Evolutionary conservation across 2,329 filamentous ascomycete species (phyloP).

Genomic region (Emergomyces orientalis): DNA sequence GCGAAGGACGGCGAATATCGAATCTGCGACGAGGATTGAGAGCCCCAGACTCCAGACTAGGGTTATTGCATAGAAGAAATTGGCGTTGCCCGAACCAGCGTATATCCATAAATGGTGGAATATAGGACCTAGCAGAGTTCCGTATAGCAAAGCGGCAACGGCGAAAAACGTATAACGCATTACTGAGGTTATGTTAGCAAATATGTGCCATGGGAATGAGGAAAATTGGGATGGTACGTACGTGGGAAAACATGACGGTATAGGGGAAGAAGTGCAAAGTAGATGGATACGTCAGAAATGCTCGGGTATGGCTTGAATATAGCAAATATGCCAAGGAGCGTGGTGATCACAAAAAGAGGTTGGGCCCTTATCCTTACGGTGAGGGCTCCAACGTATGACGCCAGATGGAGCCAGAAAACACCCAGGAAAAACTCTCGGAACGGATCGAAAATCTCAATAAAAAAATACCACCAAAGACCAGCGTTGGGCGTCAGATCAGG

Average conservation of each 20-base stretch:
- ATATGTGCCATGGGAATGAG: not conserved
- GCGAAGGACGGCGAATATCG: slow-evolving; percentile 75
- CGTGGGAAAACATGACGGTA: slow-evolving; percentile 85
- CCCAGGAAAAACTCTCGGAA: slow-evolving; percentile 95
- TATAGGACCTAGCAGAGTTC: slow-evolving; percentile 77
- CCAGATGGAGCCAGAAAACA: slow-evolving; percentile 94
- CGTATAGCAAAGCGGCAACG: slow-evolving; percentile 73
- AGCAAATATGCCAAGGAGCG: slow-evolving; percentile 80
- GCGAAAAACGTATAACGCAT: slow-evolving; percentile 92
- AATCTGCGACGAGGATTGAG: slow-evolving; percentile 76
- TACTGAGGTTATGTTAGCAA: slow-evolving; percentile 42
- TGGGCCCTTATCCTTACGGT: slow-evolving; percentile 74
- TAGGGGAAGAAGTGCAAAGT: slow-evolving; percentile 70
- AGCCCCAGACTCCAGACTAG: slow-evolving; percentile 94
- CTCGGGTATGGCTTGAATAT: slow-evolving; percentile 97
- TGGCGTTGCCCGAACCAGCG: slow-evolving; percentile 92
- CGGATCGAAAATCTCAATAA: slow-evolving; percentile 98
- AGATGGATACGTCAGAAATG: slow-evolving; percentile 80
- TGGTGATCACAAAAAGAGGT: slow-evolving; percentile 73
- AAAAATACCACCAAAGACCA: slow-evolving; percentile 99
- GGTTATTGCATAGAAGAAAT: slow-evolving; percentile 99
- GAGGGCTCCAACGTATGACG: slow-evolving; percentile 78
- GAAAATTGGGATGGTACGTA: slow-evolving; percentile 34
- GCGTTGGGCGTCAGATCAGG: slow-evolving; percentile 92
- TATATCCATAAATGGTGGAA: slow-evolving; percentile 99